These are phyloP conservation scores for Linnemannia schmuckeri DNA, from an alignment of 192 early-diverging fungal species.

Conservation along the genomic window DNA sequence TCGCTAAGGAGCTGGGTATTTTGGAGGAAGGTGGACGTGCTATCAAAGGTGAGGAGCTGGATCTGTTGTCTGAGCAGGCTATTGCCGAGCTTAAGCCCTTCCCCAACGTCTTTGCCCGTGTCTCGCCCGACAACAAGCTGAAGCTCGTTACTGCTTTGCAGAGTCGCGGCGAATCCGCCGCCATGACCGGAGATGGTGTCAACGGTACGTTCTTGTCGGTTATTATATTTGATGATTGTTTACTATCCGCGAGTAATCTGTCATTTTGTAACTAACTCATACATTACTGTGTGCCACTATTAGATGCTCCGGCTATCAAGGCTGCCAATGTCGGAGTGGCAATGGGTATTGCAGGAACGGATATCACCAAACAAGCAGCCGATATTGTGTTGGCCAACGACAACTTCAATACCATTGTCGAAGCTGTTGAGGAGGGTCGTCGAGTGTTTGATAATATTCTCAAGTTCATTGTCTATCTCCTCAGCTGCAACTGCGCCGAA, in stretches of 20 bases:
- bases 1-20: constrained; percentile 92
- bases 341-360: constrained; percentile 96
- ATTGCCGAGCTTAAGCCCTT: constrained; percentile 86
- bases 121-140: constrained; percentile 96
- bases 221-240: not conserved
- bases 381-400: constrained; percentile 96
- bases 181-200: constrained; percentile 98
- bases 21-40: constrained; percentile 78
- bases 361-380: constrained; percentile 98
- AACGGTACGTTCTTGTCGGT: constrained; percentile 67
- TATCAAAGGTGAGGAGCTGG: constrained; percentile 92
- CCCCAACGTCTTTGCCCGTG: constrained; percentile 97
- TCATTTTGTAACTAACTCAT: not conserved
- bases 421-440: constrained; percentile 93
- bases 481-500: constrained; percentile 96
- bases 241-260: not conserved
- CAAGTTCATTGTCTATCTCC: constrained; percentile 96
- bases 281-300: not conserved
- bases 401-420: constrained; percentile 96
- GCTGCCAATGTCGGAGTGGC: constrained; percentile 96
- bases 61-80: constrained; percentile 90
- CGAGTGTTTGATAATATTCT: constrained; percentile 98
- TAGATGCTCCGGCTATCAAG: constrained; percentile 96
- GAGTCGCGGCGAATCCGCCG: constrained; percentile 77
- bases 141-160: constrained; percentile 95